Conservation (phyloP, 768 basidiomycete genomes). For the Lentinula aciculospora region DNA sequence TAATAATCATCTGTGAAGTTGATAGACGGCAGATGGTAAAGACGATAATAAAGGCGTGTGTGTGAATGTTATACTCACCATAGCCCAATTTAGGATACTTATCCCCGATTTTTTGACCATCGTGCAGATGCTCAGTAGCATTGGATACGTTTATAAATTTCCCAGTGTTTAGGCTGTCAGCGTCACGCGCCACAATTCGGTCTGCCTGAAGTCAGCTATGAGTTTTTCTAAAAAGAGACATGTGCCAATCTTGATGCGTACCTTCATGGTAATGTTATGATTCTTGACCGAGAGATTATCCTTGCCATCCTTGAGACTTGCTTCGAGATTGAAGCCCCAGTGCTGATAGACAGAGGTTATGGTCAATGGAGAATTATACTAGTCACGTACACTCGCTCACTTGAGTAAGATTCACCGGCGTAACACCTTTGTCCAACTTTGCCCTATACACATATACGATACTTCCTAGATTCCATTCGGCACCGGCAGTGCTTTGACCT, state of each 20-base stretch:
- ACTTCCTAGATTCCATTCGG: slow-evolving; percentile 54
- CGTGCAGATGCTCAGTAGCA: slow-evolving; percentile 44
- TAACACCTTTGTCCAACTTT: slow-evolving; percentile 55
- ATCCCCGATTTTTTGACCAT: slow-evolving; percentile 49
- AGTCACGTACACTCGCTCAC: slow-evolving; percentile 25
- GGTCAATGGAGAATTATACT: background rate
- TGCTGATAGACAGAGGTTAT: slow-evolving; percentile 36
- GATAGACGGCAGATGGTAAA: background rate
- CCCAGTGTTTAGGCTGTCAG: slow-evolving; percentile 47
- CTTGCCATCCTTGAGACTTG: slow-evolving; percentile 43
- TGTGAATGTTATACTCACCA: slow-evolving; percentile 32
- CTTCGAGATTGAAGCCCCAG: slow-evolving; percentile 81
- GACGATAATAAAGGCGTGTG: background rate
- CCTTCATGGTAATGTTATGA: slow-evolving; percentile 38
- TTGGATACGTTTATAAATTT: slow-evolving; percentile 39
- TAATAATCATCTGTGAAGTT: slow-evolving; percentile 59
- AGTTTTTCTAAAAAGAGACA: background rate
- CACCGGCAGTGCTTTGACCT: slow-evolving; percentile 17
- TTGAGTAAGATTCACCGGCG: slow-evolving; percentile 74
- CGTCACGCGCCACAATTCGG: slow-evolving; percentile 46
- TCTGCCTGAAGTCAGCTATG: slow-evolving; percentile 34
- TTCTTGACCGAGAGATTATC: slow-evolving; percentile 46
- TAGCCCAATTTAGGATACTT: slow-evolving; percentile 54
- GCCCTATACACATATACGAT: slow-evolving; percentile 66
- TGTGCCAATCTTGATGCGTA: slow-evolving; percentile 8